phyloP scores from a whole-genome alignment of 1,139 yeast species.

The Sugiyamaella xylanicola region DNA sequence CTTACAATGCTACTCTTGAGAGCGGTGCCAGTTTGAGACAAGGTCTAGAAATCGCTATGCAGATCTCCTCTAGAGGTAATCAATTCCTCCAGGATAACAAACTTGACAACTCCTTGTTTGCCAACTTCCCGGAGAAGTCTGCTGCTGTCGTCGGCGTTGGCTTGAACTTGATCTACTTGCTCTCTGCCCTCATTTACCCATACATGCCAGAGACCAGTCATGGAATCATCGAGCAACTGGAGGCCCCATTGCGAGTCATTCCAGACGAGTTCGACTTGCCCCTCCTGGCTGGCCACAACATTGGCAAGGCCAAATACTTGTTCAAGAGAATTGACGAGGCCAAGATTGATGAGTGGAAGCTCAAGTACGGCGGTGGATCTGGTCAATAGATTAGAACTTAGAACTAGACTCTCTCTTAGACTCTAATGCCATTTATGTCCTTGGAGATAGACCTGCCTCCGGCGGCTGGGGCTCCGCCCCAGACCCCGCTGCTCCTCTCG shows the following conservation, averaged over 20 bases:
- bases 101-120: conserved; percentile 82
- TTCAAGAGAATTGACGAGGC: conserved; percentile 90
- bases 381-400: conserved; percentile 10
- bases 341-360: conserved; percentile 86
- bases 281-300: conserved; percentile 78
- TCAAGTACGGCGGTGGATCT: conserved; percentile 65
- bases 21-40: conserved; percentile 70
- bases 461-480: too few relatives aligned
- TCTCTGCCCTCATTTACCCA: conserved; percentile 79
- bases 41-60: conserved; percentile 91
- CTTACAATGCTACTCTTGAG: conserved; percentile 75
- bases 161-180: conserved; percentile 79
- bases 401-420: neutral
- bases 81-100: conserved; percentile 94
- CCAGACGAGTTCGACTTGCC: conserved; percentile 73
- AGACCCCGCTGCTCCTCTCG: too few relatives aligned
- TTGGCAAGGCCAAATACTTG: conserved; percentile 88
- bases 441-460: too few relatives aligned
- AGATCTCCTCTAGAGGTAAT: conserved; percentile 89
- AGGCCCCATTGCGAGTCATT: conserved; percentile 76
- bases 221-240: conserved; percentile 74
- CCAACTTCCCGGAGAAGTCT: conserved; percentile 72
- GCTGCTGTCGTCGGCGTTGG: conserved; percentile 95
- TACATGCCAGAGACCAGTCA: conserved; percentile 84
- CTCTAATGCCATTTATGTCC: neutral